These are phyloP conservation scores for Pleurotus pulmonarius DNA, from an alignment of 768 basidiomycete genomes.

Conservation along the genomic window DNA sequence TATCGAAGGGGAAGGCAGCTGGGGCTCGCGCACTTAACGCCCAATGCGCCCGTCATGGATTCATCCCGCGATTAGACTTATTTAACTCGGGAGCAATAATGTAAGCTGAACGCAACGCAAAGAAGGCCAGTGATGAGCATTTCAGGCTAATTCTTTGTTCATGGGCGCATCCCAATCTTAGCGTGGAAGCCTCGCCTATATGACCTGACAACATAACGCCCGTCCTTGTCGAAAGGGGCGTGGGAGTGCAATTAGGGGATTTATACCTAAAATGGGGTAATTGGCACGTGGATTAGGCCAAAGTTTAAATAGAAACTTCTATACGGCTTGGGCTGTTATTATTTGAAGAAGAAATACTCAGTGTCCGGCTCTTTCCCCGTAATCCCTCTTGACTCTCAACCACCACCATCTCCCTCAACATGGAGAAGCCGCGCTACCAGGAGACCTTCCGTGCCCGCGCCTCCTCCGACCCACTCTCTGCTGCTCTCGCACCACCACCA, in stretches of 20 bases:
- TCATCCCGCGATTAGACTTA: too few species aligned
- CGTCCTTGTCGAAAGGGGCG: neutral
- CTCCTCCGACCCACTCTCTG: slow-evolving; percentile 68
- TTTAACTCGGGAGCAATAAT: too few species aligned
- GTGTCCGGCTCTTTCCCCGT: slow-evolving; percentile 6
- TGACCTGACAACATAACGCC: too few species aligned
- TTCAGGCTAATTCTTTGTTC: too few species aligned
- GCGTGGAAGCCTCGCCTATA: too few species aligned
- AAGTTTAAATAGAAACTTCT: slow-evolving; percentile 8
- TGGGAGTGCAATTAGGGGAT: neutral
- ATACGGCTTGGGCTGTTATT: neutral
- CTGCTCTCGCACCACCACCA: slow-evolving; percentile 62
- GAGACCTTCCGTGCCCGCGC: slow-evolving; percentile 30
- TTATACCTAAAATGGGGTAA: neutral
- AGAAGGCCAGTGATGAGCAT: too few species aligned
- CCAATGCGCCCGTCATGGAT: too few species aligned
- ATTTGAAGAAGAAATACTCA: slow-evolving; percentile 5
- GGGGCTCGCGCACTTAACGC: too few species aligned
- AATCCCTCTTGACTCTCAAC: slow-evolving; percentile 14
- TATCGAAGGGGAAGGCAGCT: too few species aligned
- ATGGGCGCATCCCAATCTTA: too few species aligned
- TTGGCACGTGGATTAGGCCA: slow-evolving; percentile 4
- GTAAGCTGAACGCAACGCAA: too few species aligned
- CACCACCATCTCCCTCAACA: slow-evolving; percentile 22
- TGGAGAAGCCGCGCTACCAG: slow-evolving; percentile 36